These are phyloP conservation scores for Ophiostoma himal-ulmi DNA, from an alignment of 2,329 filamentous ascomycete species.

Conservation along the genomic window DNA sequence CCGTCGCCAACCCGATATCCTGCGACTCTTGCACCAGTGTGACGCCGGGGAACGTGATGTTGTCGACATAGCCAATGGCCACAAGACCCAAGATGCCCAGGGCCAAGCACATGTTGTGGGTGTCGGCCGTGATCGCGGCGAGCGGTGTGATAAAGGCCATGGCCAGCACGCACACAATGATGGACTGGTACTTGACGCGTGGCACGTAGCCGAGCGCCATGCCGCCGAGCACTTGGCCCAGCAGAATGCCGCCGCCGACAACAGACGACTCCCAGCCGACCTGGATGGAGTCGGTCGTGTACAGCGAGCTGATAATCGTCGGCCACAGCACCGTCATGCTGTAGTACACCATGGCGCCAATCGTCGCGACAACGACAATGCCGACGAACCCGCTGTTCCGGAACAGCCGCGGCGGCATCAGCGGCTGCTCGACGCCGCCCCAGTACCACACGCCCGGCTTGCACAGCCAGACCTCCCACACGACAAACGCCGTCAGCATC, in stretches of 20 bases:
- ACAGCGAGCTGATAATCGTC: constrained; percentile 39
- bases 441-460: constrained; percentile 19
- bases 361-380: constrained; percentile 32
- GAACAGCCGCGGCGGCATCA: constrained; percentile 42
- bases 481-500: constrained; percentile 34
- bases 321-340: constrained; percentile 42
- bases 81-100: constrained; percentile 33
- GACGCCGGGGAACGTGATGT: constrained; percentile 39
- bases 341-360: constrained; percentile 43
- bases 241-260: constrained; percentile 36
- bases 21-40: constrained; percentile 40
- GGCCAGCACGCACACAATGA: constrained; percentile 32
- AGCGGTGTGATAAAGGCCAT: constrained; percentile 35
- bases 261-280: constrained; percentile 40
- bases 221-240: constrained; percentile 34
- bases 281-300: constrained; percentile 35
- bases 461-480: constrained; percentile 37
- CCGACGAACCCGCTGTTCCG: constrained; percentile 34
- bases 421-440: constrained; percentile 31
- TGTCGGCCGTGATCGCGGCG: constrained; percentile 29
- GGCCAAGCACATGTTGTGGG: constrained; percentile 32
- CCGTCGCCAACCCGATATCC: constrained; percentile 33
- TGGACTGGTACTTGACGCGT: constrained; percentile 35
- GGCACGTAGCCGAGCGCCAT: constrained; percentile 35
- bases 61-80: constrained; percentile 36